These are phyloP conservation scores for Vicia villosa DNA, from an alignment of 306 rosid species.

Conservation along the genomic window DNA sequence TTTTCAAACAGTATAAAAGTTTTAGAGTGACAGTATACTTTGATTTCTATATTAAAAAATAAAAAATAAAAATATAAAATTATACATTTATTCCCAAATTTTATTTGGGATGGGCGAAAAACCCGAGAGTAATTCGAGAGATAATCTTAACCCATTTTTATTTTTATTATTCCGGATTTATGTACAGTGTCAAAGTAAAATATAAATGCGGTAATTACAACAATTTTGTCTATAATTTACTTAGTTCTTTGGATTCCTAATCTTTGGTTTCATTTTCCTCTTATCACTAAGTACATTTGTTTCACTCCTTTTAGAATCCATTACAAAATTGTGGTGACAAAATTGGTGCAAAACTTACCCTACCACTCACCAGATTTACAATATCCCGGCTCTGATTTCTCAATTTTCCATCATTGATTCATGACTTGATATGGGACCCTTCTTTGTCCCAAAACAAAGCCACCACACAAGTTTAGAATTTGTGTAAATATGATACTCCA, in stretches of 20 bases:
- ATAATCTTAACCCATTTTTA: too few species aligned
- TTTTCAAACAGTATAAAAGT: too few species aligned
- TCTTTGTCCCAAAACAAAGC: not conserved
- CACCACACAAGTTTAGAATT: not conserved
- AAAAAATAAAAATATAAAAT: too few species aligned
- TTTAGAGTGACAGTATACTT: too few species aligned
- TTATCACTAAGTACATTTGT: not conserved
- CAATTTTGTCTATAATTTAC: too few species aligned
- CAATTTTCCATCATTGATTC: constrained; percentile 37
- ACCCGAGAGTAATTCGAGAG: too few species aligned
- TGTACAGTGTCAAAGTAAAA: too few species aligned
- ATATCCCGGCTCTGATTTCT: constrained; percentile 33
- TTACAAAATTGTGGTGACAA: constrained; percentile 44
- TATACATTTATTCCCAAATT: too few species aligned
- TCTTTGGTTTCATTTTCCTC: not conserved
- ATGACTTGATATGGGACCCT: constrained; percentile 26
- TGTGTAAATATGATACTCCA: not conserved
- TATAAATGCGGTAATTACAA: too few species aligned
- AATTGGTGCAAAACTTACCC: constrained; percentile 35
- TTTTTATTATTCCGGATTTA: too few species aligned
- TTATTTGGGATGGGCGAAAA: too few species aligned
- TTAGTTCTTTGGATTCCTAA: constrained; percentile 34
- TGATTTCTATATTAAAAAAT: too few species aligned
- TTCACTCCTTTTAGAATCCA: constrained; percentile 21
- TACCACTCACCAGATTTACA: constrained; percentile 41